Conservation (phyloP, 345 rosid species). For the Durio zibethinus region DNA sequence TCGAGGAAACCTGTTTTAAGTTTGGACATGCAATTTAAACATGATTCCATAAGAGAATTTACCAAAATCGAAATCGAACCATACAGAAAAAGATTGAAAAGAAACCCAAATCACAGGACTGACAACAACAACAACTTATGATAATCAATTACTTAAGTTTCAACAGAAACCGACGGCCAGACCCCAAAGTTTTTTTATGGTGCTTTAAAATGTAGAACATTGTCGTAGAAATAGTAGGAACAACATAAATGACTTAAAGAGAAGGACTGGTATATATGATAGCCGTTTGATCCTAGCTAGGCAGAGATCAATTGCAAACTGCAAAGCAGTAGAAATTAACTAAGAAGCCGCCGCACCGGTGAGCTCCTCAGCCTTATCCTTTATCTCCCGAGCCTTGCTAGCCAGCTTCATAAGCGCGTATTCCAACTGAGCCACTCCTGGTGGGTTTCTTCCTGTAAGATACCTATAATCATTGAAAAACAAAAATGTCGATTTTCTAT, state of each 20-base stretch:
- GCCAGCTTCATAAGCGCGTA: slow-evolving; percentile 64
- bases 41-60: too few relatives aligned
- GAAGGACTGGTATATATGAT: neutral
- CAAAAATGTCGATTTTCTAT: neutral
- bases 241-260: neutral
- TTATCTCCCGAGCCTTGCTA: slow-evolving; percentile 66
- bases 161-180: neutral
- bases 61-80: neutral
- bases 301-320: neutral
- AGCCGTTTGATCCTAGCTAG: neutral
- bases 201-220: neutral
- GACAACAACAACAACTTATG: neutral
- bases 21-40: too few relatives aligned
- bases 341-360: slow-evolving; percentile 18
- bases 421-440: slow-evolving; percentile 62
- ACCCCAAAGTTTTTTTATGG: neutral
- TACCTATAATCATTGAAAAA: slow-evolving; percentile 36
- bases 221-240: neutral
- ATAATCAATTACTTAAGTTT: neutral
- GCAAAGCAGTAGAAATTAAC: neutral
- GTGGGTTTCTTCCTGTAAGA: slow-evolving; percentile 67
- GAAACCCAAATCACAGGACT: neutral
- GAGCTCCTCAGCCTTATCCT: slow-evolving; percentile 62
- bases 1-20: too few relatives aligned
- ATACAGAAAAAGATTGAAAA: neutral